Evolutionary conservation across 768 basidiomycete species (phyloP), one percentile per base, ranked within the genome.

Genomic region (Royoungia palumana): DNA sequence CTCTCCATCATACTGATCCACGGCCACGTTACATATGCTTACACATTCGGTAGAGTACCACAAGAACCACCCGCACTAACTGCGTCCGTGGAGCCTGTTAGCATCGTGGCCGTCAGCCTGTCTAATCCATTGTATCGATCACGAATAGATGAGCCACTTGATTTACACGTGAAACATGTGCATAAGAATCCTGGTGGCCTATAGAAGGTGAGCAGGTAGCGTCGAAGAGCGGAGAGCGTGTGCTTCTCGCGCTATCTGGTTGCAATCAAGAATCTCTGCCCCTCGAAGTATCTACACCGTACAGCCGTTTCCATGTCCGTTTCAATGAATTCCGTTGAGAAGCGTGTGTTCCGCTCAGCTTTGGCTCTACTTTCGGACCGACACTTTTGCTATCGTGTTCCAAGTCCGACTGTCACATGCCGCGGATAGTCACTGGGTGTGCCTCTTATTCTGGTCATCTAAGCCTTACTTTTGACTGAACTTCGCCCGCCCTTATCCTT

Each of bases 31-130:
- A 28, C 28, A 28, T 22, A 35, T 57, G 36, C 67, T 73, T 50
- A 71, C 50, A 37, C 12, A 39, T 32, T 51, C 50, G 48, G 16
- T 62, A 91, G 89, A 91, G 69, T 87, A 90, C 72, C 87, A 90
- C 81, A 91, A 92, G 80, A 89, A 92, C 75, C 83, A 88, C 67
- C 72, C 83, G n/a, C 90, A 92, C 71, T 92, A 73, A 70, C 47
- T 45, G 53, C 40, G 14, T 49, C 38, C 21, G 37, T 30, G 46
- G 25, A 51, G 42, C 30, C 25, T 38, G 37, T 16, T 25, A 27
- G 36, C 41, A 24, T 47, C 41, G 34, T 32, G 47, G 41, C 40
- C 42, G 12, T 49, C 44, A 42, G 34, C 49, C 53, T 51, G 43
- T 46, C 46, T 56, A 44, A 35, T 52, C 48, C 49, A 34, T 47